Percentiles rank a stretch among this genome's conserved stretches.
These are phyloP conservation scores for Suhomyces atakaporum DNA, from an alignment of 1,139 yeast species.

Conservation along the genomic window DNA sequence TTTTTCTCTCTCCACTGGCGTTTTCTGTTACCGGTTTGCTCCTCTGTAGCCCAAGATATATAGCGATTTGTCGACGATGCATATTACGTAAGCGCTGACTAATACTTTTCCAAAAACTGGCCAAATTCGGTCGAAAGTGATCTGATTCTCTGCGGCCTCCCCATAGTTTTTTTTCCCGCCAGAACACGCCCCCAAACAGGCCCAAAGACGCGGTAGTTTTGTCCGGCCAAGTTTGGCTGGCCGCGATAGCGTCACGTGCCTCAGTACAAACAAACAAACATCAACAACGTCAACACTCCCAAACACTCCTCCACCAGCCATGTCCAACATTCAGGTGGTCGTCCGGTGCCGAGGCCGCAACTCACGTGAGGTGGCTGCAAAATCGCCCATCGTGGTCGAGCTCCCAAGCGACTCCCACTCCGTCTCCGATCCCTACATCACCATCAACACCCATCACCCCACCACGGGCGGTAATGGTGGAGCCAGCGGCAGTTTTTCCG, in stretches of 20 bases:
- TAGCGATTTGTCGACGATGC: no score
- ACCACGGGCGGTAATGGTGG: constrained; percentile 22
- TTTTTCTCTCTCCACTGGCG: no score
- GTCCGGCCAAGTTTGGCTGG: no score
- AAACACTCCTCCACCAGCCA: constrained; percentile 13
- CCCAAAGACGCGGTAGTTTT: no score
- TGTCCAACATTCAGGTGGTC: constrained; percentile 71
- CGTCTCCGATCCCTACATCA: constrained; percentile 36
- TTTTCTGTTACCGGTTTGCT: no score
- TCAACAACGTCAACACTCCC: background rate
- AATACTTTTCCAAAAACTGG: background rate
- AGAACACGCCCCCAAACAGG: no score
- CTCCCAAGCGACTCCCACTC: constrained; percentile 53
- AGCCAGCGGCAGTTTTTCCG: background rate
- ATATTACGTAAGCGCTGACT: background rate
- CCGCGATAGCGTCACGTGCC: background rate
- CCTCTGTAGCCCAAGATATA: no score
- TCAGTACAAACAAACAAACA: background rate
- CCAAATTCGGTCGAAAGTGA: no score
- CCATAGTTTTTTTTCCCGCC: no score
- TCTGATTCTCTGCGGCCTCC: no score
- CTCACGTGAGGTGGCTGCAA: constrained; percentile 65
- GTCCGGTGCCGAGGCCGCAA: constrained; percentile 88
- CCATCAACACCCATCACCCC: constrained; percentile 39
- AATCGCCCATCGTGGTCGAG: constrained; percentile 72